Percentiles rank a stretch among this genome's conserved stretches.
Conservation (phyloP, 768 basidiomycete species). For the Austroboletus festivus region DNA sequence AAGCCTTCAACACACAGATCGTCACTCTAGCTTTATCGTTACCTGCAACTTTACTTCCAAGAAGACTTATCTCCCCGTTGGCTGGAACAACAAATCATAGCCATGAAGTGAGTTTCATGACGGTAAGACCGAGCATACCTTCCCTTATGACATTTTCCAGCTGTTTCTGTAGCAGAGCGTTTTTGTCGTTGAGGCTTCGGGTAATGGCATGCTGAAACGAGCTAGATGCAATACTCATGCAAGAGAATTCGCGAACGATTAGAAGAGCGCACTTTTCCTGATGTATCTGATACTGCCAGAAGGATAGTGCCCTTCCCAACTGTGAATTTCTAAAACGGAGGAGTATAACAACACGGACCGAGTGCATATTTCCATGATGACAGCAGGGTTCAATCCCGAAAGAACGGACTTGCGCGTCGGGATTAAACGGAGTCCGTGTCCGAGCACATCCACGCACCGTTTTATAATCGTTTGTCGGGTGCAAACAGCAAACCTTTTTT, state of each 20-base stretch:
- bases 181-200: constrained; percentile 78
- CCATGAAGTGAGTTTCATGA: not conserved
- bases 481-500: constrained; percentile 70
- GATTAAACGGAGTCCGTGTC: constrained; percentile 2
- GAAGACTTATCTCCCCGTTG: constrained; percentile 69
- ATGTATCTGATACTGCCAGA: constrained; percentile 89
- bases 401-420: constrained; percentile 65
- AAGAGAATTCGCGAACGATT: not conserved
- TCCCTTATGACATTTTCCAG: constrained; percentile 82
- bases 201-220: constrained; percentile 84
- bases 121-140: constrained; percentile 42
- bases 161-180: constrained; percentile 79
- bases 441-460: constrained; percentile 54
- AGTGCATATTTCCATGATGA: constrained; percentile 78
- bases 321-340: constrained; percentile 4
- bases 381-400: constrained; percentile 73
- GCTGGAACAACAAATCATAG: constrained; percentile 40
- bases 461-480: constrained; percentile 89
- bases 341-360: constrained; percentile 42
- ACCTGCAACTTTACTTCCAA: constrained; percentile 70
- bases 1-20: not conserved
- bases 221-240: constrained; percentile 9
- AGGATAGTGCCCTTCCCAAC: constrained; percentile 65
- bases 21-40: constrained; percentile 8
- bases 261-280: constrained; percentile 64